A percentile compares a stretch with the other conserved stretches of the same genome.
phyloP scores from a whole-genome alignment of 2,329 filamentous ascomycete genomes.

The Tolypocladium pustulatum region DNA sequence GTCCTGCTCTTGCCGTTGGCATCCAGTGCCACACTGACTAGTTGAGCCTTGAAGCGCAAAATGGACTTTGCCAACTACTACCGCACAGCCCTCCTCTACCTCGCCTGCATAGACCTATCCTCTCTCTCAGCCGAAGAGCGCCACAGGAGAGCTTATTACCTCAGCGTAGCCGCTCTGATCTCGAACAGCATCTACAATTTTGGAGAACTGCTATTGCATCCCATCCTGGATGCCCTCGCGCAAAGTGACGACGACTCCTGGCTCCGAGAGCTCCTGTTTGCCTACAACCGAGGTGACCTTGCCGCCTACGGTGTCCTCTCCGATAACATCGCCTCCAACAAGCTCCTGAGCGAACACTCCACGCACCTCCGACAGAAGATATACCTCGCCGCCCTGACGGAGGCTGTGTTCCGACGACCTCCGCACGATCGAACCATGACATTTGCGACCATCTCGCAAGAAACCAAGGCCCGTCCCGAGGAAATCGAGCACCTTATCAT shows the following conservation, averaged over 20 bases:
- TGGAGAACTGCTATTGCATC: constrained; percentile 94
- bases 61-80: constrained; percentile 95
- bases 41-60: constrained; percentile 39
- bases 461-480: constrained; percentile 82
- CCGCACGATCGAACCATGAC: constrained; percentile 93
- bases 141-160: constrained; percentile 77
- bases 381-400: constrained; percentile 88
- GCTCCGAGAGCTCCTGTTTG: constrained; percentile 92
- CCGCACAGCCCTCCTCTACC: constrained; percentile 92
- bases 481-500: constrained; percentile 98
- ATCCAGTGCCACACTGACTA: background rate
- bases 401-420: constrained; percentile 90
- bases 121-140: constrained; percentile 66
- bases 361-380: constrained; percentile 94
- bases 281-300: constrained; percentile 93
- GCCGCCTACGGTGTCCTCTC: constrained; percentile 75
- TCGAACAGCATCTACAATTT: constrained; percentile 99
- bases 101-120: constrained; percentile 83
- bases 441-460: constrained; percentile 75
- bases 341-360: constrained; percentile 68
- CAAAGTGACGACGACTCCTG: constrained; percentile 66
- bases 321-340: constrained; percentile 69
- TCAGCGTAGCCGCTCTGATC: constrained; percentile 83
- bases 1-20: background rate
- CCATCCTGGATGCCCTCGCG: constrained; percentile 75